Conservation (phyloP, 169 alveolate genomes). For the Plasmodium falciparum region DNA sequence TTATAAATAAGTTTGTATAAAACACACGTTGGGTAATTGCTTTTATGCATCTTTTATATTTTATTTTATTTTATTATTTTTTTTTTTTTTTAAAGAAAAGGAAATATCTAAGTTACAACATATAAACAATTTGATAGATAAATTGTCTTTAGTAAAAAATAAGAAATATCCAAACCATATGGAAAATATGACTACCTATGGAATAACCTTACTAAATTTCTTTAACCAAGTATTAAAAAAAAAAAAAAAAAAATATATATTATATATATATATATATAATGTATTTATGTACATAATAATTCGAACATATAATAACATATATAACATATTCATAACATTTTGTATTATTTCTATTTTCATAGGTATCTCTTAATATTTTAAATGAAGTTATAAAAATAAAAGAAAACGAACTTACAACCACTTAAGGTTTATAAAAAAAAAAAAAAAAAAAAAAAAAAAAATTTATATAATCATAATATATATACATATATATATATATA, state of each 20-base stretch:
- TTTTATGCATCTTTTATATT: too few species aligned
- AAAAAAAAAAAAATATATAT: neutral
- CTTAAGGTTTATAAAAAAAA: neutral
- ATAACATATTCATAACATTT: too few species aligned
- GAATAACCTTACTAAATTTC: constrained; percentile 40
- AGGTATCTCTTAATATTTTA: constrained; percentile 26
- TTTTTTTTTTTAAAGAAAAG: constrained; percentile 25
- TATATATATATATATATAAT: constrained; percentile 7
- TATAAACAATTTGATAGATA: constrained; percentile 12
- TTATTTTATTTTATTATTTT: too few species aligned
- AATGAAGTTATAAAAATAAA: constrained; percentile 40
- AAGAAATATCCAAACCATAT: constrained; percentile 12
- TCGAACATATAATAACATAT: neutral
- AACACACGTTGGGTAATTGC: neutral
- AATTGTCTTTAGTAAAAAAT: constrained; percentile 1
- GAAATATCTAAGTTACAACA: constrained; percentile 18
- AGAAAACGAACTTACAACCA: constrained; percentile 16
- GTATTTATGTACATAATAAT: neutral
- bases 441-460: neutral
- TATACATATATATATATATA: neutral
- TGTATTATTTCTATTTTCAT: neutral
- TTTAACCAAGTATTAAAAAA: constrained; percentile 43
- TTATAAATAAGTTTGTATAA: neutral
- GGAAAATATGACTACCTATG: constrained; percentile 63
- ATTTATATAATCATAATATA: neutral